Percentiles rank a stretch among this genome's conserved stretches.
phyloP scores from a whole-genome alignment of 441 rosid genomes.

The Bruguiera hainesii region DNA sequence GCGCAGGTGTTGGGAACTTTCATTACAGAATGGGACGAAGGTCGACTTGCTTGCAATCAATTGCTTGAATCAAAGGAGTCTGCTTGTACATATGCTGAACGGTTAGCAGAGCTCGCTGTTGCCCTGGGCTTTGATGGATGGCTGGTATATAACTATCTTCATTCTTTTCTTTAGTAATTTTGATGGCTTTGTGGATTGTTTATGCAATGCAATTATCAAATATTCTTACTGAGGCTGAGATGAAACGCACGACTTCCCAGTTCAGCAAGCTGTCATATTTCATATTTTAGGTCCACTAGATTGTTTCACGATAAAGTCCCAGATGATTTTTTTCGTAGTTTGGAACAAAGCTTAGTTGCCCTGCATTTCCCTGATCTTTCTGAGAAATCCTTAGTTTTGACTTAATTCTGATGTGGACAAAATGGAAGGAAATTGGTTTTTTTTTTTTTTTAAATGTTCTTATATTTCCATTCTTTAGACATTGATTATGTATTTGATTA shows the following conservation, averaged over 20 bases:
- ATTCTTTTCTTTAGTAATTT: not conserved
- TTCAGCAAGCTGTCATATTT: too few species aligned
- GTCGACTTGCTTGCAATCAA: conserved; percentile 44
- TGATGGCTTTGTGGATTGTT: not conserved
- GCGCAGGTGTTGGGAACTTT: conserved; percentile 82
- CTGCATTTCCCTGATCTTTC: too few species aligned
- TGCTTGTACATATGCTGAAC: conserved; percentile 62
- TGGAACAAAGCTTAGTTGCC: too few species aligned
- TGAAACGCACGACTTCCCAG: too few species aligned
- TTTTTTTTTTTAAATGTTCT: not conserved
- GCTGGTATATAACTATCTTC: conserved; percentile 43
- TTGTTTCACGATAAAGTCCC: too few species aligned
- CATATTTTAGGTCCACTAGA: too few species aligned
- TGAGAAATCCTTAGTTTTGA: too few species aligned
- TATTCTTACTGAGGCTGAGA: too few species aligned
- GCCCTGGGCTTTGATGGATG: conserved; percentile 85
- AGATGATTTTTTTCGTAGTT: too few species aligned
- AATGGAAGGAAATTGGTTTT: not conserved
- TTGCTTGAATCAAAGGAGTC: conserved; percentile 69
- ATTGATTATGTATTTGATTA: conserved; percentile 19
- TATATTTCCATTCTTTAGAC: not conserved
- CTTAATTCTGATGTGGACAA: not conserved
- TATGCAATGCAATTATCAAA: too few species aligned
- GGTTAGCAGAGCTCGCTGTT: conserved; percentile 64
- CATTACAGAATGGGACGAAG: conserved; percentile 82